Conservation (phyloP, 1,139 yeast genomes). For the Yamadazyma songkhlaensis region DNA sequence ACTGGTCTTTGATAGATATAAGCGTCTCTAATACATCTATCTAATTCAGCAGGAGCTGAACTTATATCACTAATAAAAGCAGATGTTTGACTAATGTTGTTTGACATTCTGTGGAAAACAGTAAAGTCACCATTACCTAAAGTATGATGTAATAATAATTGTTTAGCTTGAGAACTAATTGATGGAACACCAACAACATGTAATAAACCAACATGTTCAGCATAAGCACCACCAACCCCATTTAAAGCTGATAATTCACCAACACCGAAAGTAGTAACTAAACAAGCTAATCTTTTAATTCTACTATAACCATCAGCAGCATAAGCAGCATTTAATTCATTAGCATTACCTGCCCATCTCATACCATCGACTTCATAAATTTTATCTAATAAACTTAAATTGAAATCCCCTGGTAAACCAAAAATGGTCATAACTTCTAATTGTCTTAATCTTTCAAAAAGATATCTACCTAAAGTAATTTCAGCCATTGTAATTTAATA, state of each 20-base stretch:
- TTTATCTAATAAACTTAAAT: conserved; percentile 35
- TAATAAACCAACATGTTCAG: conserved; percentile 41
- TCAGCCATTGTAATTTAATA: conserved; percentile 27
- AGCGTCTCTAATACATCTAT: conserved; percentile 72
- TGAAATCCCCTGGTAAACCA: conserved; percentile 44
- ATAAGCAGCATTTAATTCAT: conserved; percentile 43
- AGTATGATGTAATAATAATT: conserved; percentile 41
- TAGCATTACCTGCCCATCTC: conserved; percentile 45
- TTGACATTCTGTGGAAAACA: conserved; percentile 50
- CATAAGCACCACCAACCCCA: conserved; percentile 42
- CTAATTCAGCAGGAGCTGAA: conserved; percentile 67
- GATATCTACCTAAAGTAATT: conserved; percentile 40
- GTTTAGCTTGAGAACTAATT: conserved; percentile 36
- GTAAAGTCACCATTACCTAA: conserved; percentile 47
- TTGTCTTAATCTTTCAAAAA: conserved; percentile 44
- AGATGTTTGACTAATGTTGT: conserved; percentile 64
- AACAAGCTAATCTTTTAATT: conserved; percentile 34
- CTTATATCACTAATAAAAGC: conserved; percentile 59
- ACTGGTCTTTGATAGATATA: conserved; percentile 77
- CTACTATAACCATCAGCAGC: conserved; percentile 45
- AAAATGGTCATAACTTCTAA: conserved; percentile 38
- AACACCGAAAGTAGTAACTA: conserved; percentile 43
- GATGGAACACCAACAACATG: conserved; percentile 44
- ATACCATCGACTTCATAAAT: conserved; percentile 36
- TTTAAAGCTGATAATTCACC: conserved; percentile 41